Base-by-base conservation (phyloP, 129 eudicot species). In the Oenanthe sinensis region DNA sequence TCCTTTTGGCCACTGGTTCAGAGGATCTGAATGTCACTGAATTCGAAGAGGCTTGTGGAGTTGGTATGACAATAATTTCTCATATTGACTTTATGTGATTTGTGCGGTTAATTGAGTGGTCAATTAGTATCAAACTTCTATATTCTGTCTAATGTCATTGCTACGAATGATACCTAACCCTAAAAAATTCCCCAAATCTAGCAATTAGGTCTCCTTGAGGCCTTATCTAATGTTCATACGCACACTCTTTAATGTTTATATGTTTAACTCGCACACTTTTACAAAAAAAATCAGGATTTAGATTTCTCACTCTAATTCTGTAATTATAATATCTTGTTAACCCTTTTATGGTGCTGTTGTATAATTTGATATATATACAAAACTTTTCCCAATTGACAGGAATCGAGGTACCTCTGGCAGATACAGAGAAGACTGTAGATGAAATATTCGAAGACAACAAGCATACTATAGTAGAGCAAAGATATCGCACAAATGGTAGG, bases 41-140 rank as follows among this genome's bases (percentile, higher is more conserved):
- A 60, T 95, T 95, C 75, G 97, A 95, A 71, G 86, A 85, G 82
- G 92, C 97, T 74, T 92, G 99, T 89, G 99, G 99, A 70, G 95
- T 91, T 83, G 97, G 98, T 95, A 92, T 83, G 91, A 48, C 40
- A 76, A 40, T 45, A 3, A 20, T n/a, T 30, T 17, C 42, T 36
- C 40, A 13, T 44, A 26, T 70, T 47, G 54, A 45, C 15, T 22
- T 36, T 74, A n/a, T n/a, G 65, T 74, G 7, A 24, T 45, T 80
- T 55, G 37, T 2, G 45, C 24, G 8, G 45, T 80, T 24, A 33
- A 33, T 33, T 33, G 26, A 12, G 26, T 54, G 40, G 77, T 75
- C 76, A 77, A 55, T 45, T 39, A 24, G 19, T 26, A 10, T 7
- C 36, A 63, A 28, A 10, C 28, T 55, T 55, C 28, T 55, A 58